A percentile compares a stretch with the other conserved stretches of the same genome.
phyloP scores from a whole-genome alignment of 371 early-diverging fungal species.

The Mucor lusitanicus region DNA sequence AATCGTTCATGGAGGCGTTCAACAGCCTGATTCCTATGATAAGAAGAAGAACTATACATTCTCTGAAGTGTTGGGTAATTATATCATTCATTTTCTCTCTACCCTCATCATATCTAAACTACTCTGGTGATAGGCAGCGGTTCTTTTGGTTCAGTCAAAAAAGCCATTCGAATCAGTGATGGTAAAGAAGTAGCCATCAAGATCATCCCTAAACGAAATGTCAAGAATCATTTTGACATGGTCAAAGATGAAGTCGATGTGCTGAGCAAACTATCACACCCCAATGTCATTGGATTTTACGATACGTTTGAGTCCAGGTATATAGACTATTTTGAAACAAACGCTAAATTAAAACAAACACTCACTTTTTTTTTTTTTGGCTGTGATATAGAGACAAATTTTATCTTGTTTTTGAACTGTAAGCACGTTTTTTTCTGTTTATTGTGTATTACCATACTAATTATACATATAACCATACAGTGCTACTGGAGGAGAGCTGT shows the following conservation, averaged over 20 bases:
- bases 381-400: slow-evolving; percentile 63
- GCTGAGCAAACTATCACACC: slow-evolving; percentile 70
- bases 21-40: slow-evolving; percentile 70
- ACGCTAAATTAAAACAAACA: background rate
- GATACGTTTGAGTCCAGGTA: slow-evolving; percentile 82
- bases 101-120: background rate
- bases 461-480: slow-evolving; percentile 10
- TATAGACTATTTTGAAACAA: slow-evolving; percentile 1
- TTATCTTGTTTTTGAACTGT: slow-evolving; percentile 90
- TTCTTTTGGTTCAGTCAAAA: slow-evolving; percentile 74
- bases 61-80: slow-evolving; percentile 59
- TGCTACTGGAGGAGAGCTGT: slow-evolving; percentile 89
- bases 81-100: background rate
- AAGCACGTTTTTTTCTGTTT: slow-evolving; percentile 20
- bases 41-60: slow-evolving; percentile 71
- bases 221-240: slow-evolving; percentile 71
- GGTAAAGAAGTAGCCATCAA: slow-evolving; percentile 76
- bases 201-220: slow-evolving; percentile 72
- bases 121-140: slow-evolving; percentile 53
- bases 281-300: slow-evolving; percentile 78
- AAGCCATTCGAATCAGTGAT: slow-evolving; percentile 59
- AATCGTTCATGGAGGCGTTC: slow-evolving; percentile 47
- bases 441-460: background rate
- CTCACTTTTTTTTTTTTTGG: background rate
- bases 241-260: slow-evolving; percentile 77